phyloP scores from a whole-genome alignment of 345 rosid species.

The Clausena lansium region DNA sequence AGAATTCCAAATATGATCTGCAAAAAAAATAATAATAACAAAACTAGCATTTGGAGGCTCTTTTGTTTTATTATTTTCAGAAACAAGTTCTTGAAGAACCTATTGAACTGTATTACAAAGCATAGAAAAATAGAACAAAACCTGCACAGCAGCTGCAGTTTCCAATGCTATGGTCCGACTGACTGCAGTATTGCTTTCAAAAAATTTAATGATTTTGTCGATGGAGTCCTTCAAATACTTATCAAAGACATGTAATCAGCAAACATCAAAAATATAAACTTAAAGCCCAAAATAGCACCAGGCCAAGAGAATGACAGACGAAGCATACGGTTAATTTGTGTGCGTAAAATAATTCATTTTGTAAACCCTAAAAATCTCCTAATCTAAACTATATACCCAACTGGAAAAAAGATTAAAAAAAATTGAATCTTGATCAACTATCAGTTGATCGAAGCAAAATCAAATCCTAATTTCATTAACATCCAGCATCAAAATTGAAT shows the following conservation, averaged over 20 bases:
- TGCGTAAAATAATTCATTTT: no score
- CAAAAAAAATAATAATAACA: background rate
- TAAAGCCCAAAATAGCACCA: background rate
- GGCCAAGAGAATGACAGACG: constrained; percentile 18
- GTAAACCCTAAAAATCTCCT: no score
- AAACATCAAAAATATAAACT: background rate
- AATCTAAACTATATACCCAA: no score
- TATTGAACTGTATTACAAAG: constrained; percentile 3
- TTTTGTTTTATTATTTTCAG: background rate
- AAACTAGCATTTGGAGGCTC: constrained; percentile 11
- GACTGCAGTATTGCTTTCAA: constrained; percentile 73
- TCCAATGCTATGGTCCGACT: constrained; percentile 93
- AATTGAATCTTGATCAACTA: background rate
- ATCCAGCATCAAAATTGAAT: background rate
- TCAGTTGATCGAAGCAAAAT: background rate
- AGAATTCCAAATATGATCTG: background rate
- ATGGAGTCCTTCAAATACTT: constrained; percentile 94
- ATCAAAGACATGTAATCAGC: constrained; percentile 23
- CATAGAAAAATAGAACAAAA: constrained; percentile 24
- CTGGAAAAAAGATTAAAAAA: background rate
- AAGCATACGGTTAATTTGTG: constrained; percentile 77
- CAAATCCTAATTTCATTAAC: background rate
- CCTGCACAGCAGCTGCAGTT: constrained; percentile 99
- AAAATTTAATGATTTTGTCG: constrained; percentile 70
- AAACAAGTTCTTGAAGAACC: background rate